Percentiles rank a stretch among this genome's conserved stretches.
Conservation (phyloP, 352 stramenopile genomes). For the Globisporangium paroecandrum region DNA sequence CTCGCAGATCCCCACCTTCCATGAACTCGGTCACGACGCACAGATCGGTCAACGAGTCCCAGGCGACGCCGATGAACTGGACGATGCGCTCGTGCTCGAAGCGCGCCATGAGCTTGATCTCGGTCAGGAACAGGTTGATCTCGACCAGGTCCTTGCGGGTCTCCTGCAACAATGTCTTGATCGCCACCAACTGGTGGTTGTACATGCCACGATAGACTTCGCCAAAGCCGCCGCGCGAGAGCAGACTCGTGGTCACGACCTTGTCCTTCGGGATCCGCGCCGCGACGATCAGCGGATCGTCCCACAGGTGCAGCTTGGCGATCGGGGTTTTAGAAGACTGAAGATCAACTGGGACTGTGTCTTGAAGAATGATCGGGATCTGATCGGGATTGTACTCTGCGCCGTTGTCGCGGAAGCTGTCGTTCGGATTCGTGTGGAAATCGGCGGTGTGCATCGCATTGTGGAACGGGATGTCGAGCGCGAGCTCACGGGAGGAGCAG, state of each 20-base stretch:
- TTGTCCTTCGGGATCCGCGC: slow-evolving; percentile 35
- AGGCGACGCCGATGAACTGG: slow-evolving; percentile 43
- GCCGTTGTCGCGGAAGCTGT: background rate
- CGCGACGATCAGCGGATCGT: slow-evolving; percentile 30
- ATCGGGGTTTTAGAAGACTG: background rate
- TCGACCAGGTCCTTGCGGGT: slow-evolving; percentile 25
- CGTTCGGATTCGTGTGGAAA: background rate
- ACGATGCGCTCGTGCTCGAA: slow-evolving; percentile 45
- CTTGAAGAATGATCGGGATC: background rate
- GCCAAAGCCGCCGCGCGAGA: slow-evolving; percentile 39
- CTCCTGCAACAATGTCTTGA: slow-evolving; percentile 40
- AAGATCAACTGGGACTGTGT: background rate
- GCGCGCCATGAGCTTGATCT: slow-evolving; percentile 41
- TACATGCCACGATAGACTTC: slow-evolving; percentile 42
- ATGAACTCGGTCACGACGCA: slow-evolving; percentile 44
- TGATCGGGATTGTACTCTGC: background rate
- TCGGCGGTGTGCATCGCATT: background rate
- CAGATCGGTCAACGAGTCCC: slow-evolving; percentile 41
- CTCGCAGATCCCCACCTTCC: slow-evolving; percentile 38
- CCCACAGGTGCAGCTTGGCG: slow-evolving; percentile 22
- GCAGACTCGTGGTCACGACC: slow-evolving; percentile 14
- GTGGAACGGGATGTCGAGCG: background rate
- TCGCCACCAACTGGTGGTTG: slow-evolving; percentile 31
- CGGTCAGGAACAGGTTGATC: slow-evolving; percentile 36
- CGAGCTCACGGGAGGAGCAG: background rate